Evolutionary conservation across 2,329 filamentous ascomycete genomes (phyloP).

Genomic region (Ascochyta rabiei): DNA sequence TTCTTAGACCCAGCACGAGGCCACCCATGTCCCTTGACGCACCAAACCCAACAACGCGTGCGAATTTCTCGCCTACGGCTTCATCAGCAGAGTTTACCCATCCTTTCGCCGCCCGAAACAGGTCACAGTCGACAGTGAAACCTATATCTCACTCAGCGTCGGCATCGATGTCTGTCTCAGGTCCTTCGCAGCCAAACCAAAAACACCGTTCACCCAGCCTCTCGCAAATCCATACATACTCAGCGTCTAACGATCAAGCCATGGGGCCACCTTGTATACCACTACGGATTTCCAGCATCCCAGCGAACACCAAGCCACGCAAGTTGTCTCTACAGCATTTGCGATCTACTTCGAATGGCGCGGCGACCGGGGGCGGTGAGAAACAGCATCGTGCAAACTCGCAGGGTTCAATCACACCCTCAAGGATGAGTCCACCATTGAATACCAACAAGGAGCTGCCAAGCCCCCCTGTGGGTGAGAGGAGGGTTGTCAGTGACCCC

Average conservation of each 20-base stretch:
- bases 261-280: conserved; percentile 38
- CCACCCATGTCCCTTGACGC: conserved; percentile 40
- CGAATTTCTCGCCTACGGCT: conserved; percentile 34
- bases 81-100: conserved; percentile 21
- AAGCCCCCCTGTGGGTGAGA: conserved; percentile 28
- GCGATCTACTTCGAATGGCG: conserved; percentile 21
- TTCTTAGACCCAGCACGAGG: conserved; percentile 41
- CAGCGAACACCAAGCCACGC: conserved; percentile 38
- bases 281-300: conserved; percentile 44
- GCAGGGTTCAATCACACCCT: conserved; percentile 15
- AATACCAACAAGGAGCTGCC: conserved; percentile 43
- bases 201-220: conserved; percentile 31
- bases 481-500: conserved; percentile 24
- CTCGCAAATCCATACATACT: conserved; percentile 25
- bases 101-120: conserved; percentile 16
- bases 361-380: conserved; percentile 12
- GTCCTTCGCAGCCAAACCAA: conserved; percentile 10
- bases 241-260: conserved; percentile 20
- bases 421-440: conserved; percentile 24
- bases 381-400: conserved; percentile 20
- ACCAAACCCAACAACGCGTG: conserved; percentile 41
- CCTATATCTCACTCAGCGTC: conserved; percentile 28
- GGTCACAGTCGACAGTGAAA: neutral
- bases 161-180: conserved; percentile 22
- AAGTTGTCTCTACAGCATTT: conserved; percentile 40